phyloP scores from a whole-genome alignment of 805 yeast genomes.

The Wickerhamiella bombiphila region DNA sequence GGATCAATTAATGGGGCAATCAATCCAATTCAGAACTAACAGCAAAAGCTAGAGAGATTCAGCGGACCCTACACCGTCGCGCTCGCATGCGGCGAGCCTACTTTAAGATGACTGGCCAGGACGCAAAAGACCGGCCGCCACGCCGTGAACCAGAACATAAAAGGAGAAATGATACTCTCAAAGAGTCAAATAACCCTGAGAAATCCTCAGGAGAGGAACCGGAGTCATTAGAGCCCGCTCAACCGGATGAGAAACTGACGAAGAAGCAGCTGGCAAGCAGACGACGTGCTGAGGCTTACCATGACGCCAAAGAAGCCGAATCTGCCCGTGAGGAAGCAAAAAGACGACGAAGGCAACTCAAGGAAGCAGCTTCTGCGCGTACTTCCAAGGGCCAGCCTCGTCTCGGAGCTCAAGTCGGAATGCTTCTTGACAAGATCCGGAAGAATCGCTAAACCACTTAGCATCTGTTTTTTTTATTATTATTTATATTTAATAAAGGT shows the following conservation, averaged over 20 bases:
- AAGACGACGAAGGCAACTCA: conserved; percentile 30
- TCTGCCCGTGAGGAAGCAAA: conserved; percentile 28
- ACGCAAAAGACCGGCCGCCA: conserved; percentile 31
- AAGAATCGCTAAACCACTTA: no score
- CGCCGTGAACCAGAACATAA: background rate
- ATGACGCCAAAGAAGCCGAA: conserved; percentile 30
- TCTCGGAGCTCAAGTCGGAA: conserved; percentile 79
- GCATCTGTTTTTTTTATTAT: no score
- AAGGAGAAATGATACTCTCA: background rate
- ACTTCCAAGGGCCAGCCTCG: conserved; percentile 75
- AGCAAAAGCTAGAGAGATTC: conserved; percentile 48
- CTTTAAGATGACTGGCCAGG: conserved; percentile 57
- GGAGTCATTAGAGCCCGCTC: conserved; percentile 4
- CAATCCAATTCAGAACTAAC: conserved; percentile 8
- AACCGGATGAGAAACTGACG: conserved; percentile 17
- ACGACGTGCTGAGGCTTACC: conserved; percentile 30
- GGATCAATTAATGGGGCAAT: no score
- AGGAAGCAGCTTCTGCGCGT: conserved; percentile 33
- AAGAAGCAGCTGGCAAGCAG: conserved; percentile 28
- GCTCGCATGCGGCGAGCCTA: conserved; percentile 71
- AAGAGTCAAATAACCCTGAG: conserved; percentile 7
- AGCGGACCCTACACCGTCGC: conserved; percentile 59
- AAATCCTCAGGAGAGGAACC: conserved; percentile 14
- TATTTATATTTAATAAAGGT: no score
- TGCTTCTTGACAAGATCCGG: conserved; percentile 62